Evolutionary conservation across 2,329 filamentous ascomycete genomes (phyloP).

Genomic region (Penicillium rolfsii): DNA sequence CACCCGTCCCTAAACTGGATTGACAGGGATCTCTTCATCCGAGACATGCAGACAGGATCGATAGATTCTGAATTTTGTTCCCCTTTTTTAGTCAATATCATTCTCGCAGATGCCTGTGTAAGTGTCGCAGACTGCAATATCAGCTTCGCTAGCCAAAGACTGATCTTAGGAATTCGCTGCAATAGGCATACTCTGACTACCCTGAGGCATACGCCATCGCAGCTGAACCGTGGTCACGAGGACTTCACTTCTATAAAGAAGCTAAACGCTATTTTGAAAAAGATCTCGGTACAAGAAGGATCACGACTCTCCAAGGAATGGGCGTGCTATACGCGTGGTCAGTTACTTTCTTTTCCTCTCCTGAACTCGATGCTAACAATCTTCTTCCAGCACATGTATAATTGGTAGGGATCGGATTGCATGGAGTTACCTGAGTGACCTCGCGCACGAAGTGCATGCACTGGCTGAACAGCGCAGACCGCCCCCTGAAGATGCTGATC

Average conservation of each 20-base stretch:
- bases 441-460: constrained; percentile 32
- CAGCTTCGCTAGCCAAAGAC: background rate
- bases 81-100: constrained; percentile 36
- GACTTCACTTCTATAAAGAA: constrained; percentile 40
- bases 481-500: constrained; percentile 18
- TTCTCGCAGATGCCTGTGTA: constrained; percentile 34
- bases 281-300: constrained; percentile 35
- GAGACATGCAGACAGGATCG: constrained; percentile 33
- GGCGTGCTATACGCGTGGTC: constrained; percentile 38
- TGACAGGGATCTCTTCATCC: constrained; percentile 35
- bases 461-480: constrained; percentile 21
- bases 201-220: constrained; percentile 28
- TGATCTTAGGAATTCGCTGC: background rate
- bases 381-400: constrained; percentile 33
- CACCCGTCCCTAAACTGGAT: constrained; percentile 30
- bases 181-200: constrained; percentile 35
- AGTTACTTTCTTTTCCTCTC: constrained; percentile 4
- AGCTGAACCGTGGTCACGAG: constrained; percentile 26
- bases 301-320: constrained; percentile 38
- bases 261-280: constrained; percentile 36
- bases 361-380: background rate
- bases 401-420: constrained; percentile 39
- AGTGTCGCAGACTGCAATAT: background rate
- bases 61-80: constrained; percentile 33
- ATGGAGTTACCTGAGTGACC: constrained; percentile 35